A percentile compares a stretch with the other conserved stretches of the same genome.
phyloP scores from a whole-genome alignment of 2,329 filamentous ascomycete species.

The Exophiala calicioides region DNA sequence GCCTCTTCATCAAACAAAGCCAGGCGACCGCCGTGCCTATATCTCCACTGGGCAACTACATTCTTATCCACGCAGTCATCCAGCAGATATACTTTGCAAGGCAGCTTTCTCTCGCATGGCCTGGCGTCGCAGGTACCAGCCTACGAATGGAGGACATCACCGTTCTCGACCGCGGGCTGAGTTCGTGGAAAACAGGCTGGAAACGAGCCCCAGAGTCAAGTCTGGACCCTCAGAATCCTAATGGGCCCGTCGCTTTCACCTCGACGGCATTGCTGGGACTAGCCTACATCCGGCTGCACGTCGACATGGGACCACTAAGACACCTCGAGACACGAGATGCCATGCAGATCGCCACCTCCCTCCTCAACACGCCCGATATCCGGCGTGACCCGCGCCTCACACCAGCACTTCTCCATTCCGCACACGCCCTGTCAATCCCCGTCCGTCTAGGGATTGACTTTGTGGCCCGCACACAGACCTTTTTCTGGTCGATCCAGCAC shows the following conservation, averaged over 20 bases:
- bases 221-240: constrained; percentile 55
- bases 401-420: constrained; percentile 55
- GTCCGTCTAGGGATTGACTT: constrained; percentile 56
- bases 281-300: constrained; percentile 50
- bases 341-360: constrained; percentile 47
- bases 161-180: constrained; percentile 49
- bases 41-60: constrained; percentile 56
- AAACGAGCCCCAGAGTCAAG: constrained; percentile 55
- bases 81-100: constrained; percentile 57
- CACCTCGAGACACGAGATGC: constrained; percentile 52
- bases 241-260: constrained; percentile 56
- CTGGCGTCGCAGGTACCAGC: constrained; percentile 44
- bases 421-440: constrained; percentile 56
- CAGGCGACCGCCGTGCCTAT: constrained; percentile 38
- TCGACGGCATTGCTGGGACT: constrained; percentile 51
- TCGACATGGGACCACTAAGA: constrained; percentile 50
- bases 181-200: constrained; percentile 56
- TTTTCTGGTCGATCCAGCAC: constrained; percentile 59
- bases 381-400: constrained; percentile 49
- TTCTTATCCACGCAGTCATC: constrained; percentile 56
- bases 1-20: constrained; percentile 44
- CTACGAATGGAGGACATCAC: constrained; percentile 47
- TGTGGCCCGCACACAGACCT: constrained; percentile 55
- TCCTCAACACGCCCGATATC: constrained; percentile 46
- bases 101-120: constrained; percentile 49